These are phyloP conservation scores for Gentiana macrophylla DNA, from an alignment of 257 asterid species.

Conservation along the genomic window DNA sequence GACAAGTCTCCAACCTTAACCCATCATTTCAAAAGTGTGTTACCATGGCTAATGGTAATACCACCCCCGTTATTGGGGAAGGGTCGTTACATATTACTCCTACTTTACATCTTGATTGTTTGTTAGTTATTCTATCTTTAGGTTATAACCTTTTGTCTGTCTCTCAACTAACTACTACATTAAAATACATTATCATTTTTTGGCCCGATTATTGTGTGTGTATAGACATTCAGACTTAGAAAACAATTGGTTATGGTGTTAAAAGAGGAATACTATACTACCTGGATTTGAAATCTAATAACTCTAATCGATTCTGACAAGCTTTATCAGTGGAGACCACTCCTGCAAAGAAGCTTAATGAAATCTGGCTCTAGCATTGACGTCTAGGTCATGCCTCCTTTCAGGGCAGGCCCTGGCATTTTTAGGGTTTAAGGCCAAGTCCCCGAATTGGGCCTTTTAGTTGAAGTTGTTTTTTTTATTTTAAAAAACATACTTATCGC, in stretches of 20 bases:
- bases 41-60: too few species aligned
- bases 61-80: too few species aligned
- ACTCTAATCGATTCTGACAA: background rate
- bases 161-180: background rate
- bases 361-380: conserved; percentile 7
- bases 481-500: too few species aligned
- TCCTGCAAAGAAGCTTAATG: background rate
- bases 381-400: conserved; percentile 5
- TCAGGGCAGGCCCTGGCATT: too few species aligned
- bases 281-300: background rate
- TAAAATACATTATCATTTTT: conserved; percentile 9
- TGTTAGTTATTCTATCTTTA: background rate
- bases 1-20: too few species aligned
- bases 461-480: too few species aligned
- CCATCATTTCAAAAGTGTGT: too few species aligned
- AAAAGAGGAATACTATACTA: background rate
- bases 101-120: background rate
- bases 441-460: too few species aligned
- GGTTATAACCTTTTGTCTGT: background rate
- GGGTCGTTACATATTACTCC: too few species aligned
- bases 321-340: background rate
- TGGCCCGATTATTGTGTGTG: conserved; percentile 10
- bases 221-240: conserved; percentile 6
- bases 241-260: conserved; percentile 6
- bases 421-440: too few species aligned